Base-by-base conservation (phyloP, 2,329 filamentous ascomycete species). In the Neoarthrinium moseri region DNA sequence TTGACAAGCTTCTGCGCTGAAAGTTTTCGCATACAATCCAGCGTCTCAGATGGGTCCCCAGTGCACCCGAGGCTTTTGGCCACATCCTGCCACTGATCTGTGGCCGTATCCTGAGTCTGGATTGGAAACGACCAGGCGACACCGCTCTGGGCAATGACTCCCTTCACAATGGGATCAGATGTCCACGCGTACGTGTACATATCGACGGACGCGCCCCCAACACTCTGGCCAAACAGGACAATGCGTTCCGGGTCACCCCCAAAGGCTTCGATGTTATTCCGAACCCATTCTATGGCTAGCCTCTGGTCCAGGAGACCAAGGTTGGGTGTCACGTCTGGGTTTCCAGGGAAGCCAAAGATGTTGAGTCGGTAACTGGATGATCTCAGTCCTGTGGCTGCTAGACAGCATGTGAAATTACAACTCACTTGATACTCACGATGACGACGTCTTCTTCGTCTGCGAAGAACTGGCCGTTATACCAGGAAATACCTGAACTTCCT, bases 251-350 rank as follows among this genome's bases (percentile, higher is more conserved):
- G 58, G 36, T 66, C 59, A 13, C 63, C 62, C 12, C 62, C 63
- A 45, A 66, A 66, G 21, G 54, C 55, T 18, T 56, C 51, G 45
- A 65, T 63, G 32, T 63, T 42, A 35, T 72, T 56, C 45, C 77
- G 70, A 4, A 83, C 69, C 80, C 80, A 84, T 52, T 81, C 65
- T 6, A 84, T 62, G 20, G 77, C 77, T 17, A 80, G 63, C 10
- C 75, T 67, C 55, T 83, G 79, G 67, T 73, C 54, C 56, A 72
- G 48, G 51, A 63, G 41, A 58, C 66, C 51, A 65, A 68, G 48
- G 61, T 74, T 51, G 2, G 58, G 57, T 48, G 82, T 78, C 59
- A 71, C n/a, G 69, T 32, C 17, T 6, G 43, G 21, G 13, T 18
- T 45, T 3, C 41, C 41, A 11, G 43, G 43, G 23, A 45, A 45